phyloP scores from a whole-genome alignment of 2,329 filamentous ascomycete species.

The Teratosphaeria destructans region DNA sequence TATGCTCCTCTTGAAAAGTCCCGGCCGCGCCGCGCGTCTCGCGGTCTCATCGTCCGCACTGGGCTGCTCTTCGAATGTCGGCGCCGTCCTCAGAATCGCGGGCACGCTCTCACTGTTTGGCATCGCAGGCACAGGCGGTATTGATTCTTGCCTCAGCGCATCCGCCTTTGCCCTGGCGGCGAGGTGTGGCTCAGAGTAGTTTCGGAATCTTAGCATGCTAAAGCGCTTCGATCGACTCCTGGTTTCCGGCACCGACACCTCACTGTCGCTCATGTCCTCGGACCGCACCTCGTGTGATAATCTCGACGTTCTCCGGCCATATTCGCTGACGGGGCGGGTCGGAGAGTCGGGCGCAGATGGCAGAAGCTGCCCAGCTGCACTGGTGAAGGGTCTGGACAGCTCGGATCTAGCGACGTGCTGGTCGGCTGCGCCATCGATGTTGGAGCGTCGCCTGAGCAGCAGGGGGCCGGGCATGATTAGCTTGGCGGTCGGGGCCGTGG shows the following conservation, averaged over 20 bases:
- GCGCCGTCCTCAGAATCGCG: conserved; percentile 82
- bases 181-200: conserved; percentile 86
- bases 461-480: neutral
- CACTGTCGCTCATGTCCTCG: conserved; percentile 10
- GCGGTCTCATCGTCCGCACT: neutral
- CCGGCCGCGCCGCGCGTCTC: conserved; percentile 8
- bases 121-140: conserved; percentile 33
- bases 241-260: conserved; percentile 10
- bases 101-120: conserved; percentile 35
- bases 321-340: conserved; percentile 9
- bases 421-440: neutral
- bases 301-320: conserved; percentile 9
- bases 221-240: conserved; percentile 38
- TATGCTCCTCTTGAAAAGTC: conserved; percentile 16
- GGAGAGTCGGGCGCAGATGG: neutral
- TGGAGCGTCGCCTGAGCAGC: neutral
- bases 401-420: conserved; percentile 6
- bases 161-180: conserved; percentile 65
- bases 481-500: neutral
- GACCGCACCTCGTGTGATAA: conserved; percentile 15
- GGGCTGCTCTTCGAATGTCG: conserved; percentile 46
- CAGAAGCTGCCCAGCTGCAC: neutral
- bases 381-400: neutral
- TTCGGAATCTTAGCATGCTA: conserved; percentile 70
- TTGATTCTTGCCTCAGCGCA: conserved; percentile 44